Conservation (phyloP, 2,329 filamentous ascomycete species). For the Aspergillus piperis region DNA sequence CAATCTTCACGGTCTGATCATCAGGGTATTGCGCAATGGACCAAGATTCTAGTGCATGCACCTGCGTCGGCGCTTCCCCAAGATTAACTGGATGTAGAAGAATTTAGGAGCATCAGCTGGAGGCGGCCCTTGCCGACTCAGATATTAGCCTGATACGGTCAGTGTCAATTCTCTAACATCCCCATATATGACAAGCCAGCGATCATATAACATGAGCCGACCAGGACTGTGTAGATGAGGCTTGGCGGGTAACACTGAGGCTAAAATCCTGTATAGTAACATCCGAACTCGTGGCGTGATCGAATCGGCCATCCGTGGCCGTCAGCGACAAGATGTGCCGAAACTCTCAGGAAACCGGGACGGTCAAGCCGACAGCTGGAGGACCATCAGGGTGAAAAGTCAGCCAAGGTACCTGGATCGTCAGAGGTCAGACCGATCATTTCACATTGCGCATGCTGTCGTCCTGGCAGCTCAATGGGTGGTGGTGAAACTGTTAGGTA, state of each 20-base stretch:
- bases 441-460: constrained; percentile 1
- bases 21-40: not conserved
- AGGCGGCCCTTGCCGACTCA: not conserved
- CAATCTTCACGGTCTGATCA: not conserved
- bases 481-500: constrained; percentile 36
- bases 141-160: no score
- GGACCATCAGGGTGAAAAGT: not conserved
- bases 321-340: constrained; percentile 10
- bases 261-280: not conserved
- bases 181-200: not conserved
- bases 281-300: constrained; percentile 18
- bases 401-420: constrained; percentile 6
- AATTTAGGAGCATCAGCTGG: not conserved
- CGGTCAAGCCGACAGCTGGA: constrained; percentile 8
- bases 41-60: not conserved
- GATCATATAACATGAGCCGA: not conserved
- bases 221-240: not conserved
- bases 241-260: not conserved
- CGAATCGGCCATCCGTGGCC: constrained; percentile 17
- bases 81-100: not conserved
- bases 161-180: no score
- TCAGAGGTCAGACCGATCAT: constrained; percentile 3
- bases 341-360: constrained; percentile 13
- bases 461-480: constrained; percentile 6
- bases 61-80: not conserved